Percentiles rank a stretch among this genome's conserved stretches.
These are phyloP conservation scores for Russula griseocarnosa DNA, from an alignment of 768 basidiomycete genomes.

Conservation along the genomic window DNA sequence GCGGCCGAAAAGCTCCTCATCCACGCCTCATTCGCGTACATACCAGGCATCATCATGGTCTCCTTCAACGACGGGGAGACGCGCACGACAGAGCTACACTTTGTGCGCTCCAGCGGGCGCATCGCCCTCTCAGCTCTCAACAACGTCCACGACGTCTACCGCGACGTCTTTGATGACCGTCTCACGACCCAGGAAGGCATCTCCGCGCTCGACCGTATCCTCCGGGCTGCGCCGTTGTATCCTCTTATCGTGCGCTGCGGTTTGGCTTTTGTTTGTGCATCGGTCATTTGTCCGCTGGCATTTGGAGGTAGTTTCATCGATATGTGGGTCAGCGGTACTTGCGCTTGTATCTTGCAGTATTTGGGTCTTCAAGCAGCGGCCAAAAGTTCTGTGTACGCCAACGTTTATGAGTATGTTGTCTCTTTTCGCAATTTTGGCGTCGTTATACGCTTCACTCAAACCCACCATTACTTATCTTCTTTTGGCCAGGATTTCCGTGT, in stretches of 20 bases:
- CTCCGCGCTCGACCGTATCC: slow-evolving; percentile 56
- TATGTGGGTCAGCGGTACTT: slow-evolving; percentile 74
- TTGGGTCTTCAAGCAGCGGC: slow-evolving; percentile 77
- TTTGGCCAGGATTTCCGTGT: slow-evolving; percentile 64
- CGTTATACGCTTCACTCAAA: background rate
- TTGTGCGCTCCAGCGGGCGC: slow-evolving; percentile 76
- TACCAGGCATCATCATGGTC: slow-evolving; percentile 73
- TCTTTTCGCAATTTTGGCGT: background rate
- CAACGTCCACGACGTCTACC: slow-evolving; percentile 78
- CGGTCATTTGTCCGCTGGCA: slow-evolving; percentile 76
- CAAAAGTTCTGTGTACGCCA: slow-evolving; percentile 88
- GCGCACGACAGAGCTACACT: slow-evolving; percentile 73
- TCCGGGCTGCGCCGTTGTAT: slow-evolving; percentile 66
- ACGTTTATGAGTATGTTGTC: slow-evolving; percentile 85
- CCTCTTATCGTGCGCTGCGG: slow-evolving; percentile 61
- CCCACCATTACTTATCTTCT: background rate
- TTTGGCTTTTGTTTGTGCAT: slow-evolving; percentile 72
- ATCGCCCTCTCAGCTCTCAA: slow-evolving; percentile 81
- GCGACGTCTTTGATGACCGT: slow-evolving; percentile 79
- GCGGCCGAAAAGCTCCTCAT: slow-evolving; percentile 76
- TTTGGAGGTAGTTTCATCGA: slow-evolving; percentile 81
- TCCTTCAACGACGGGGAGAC: slow-evolving; percentile 76
- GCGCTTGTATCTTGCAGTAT: slow-evolving; percentile 68
- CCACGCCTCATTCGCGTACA: slow-evolving; percentile 78
- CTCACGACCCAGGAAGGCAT: slow-evolving; percentile 72